Percentiles rank a stretch among this genome's conserved stretches.
These are phyloP conservation scores for Tetracladium maxilliforme DNA, from an alignment of 2,329 filamentous ascomycete species.

Conservation along the genomic window DNA sequence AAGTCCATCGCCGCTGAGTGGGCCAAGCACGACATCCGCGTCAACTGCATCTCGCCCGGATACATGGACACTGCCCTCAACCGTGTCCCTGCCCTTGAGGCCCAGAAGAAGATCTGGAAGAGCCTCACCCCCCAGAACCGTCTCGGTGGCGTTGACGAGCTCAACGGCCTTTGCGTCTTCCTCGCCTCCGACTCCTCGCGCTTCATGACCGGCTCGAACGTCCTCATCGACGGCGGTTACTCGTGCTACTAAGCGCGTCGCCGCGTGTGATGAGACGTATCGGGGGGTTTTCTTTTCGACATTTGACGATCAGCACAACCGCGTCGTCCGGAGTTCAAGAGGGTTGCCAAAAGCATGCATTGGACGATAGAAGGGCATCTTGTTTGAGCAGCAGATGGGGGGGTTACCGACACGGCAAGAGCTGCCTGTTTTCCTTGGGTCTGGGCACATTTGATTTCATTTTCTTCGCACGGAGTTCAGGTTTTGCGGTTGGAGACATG, in stretches of 20 bases:
- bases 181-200: slow-evolving; percentile 56
- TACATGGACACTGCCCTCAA: slow-evolving; percentile 81
- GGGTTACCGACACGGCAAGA: too few relatives aligned
- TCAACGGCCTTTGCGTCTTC: slow-evolving; percentile 67
- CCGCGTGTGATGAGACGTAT: too few relatives aligned
- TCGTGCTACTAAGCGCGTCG: slow-evolving; percentile 35
- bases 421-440: too few relatives aligned
- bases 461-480: too few relatives aligned
- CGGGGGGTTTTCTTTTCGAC: neutral
- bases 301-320: neutral
- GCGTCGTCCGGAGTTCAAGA: neutral
- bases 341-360: neutral
- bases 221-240: slow-evolving; percentile 58
- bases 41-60: slow-evolving; percentile 73
- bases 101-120: slow-evolving; percentile 72
- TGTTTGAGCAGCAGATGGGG: too few relatives aligned
- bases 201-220: slow-evolving; percentile 69
- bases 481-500: too few relatives aligned
- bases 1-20: slow-evolving; percentile 75
- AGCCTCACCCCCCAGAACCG: slow-evolving; percentile 59
- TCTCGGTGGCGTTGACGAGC: slow-evolving; percentile 57
- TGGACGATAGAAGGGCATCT: too few relatives aligned
- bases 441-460: too few relatives aligned
- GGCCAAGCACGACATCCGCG: slow-evolving; percentile 67
- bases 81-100: slow-evolving; percentile 62